phyloP scores from a whole-genome alignment of 1,139 yeast genomes.

The Protomyces macrosporus region DNA sequence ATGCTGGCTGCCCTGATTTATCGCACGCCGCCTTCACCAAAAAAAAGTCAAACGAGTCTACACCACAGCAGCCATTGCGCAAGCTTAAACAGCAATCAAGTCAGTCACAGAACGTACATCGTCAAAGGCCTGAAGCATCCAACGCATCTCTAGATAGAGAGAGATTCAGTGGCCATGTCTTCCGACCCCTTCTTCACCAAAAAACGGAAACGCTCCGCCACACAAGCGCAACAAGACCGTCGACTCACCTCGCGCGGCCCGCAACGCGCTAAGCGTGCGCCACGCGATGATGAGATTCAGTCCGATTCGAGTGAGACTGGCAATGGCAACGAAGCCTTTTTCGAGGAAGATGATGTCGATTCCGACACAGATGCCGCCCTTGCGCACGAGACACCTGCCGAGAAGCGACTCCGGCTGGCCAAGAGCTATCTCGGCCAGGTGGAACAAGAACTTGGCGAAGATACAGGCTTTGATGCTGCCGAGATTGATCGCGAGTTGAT shows the following conservation, averaged over 20 bases:
- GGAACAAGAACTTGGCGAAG: conserved; percentile 53
- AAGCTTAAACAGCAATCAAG: no score
- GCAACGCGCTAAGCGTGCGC: conserved; percentile 17
- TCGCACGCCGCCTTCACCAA: no score
- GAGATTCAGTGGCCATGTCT: background rate
- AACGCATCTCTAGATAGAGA: no score
- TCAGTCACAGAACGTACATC: no score
- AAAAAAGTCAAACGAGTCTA: no score
- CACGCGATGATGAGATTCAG: conserved; percentile 12
- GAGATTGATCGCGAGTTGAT: conserved; percentile 85
- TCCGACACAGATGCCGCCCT: conserved; percentile 59
- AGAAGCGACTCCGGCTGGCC: conserved; percentile 87
- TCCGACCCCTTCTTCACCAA: conserved; percentile 32
- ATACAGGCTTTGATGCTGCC: conserved; percentile 76
- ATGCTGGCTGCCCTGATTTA: no score
- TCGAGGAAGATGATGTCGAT: conserved; percentile 35
- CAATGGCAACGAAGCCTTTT: conserved; percentile 31
- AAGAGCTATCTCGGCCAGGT: conserved; percentile 83
- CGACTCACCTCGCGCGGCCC: conserved; percentile 22
- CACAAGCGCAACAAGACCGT: conserved; percentile 11
- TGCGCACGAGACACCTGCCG: conserved; percentile 76
- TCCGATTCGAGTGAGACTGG: conserved; percentile 6
- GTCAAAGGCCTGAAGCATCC: no score
- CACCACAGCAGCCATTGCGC: no score
- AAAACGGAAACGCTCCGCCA: conserved; percentile 29